Conservation (phyloP, 2,329 filamentous ascomycete genomes). For the Aspergillus ibericus region DNA sequence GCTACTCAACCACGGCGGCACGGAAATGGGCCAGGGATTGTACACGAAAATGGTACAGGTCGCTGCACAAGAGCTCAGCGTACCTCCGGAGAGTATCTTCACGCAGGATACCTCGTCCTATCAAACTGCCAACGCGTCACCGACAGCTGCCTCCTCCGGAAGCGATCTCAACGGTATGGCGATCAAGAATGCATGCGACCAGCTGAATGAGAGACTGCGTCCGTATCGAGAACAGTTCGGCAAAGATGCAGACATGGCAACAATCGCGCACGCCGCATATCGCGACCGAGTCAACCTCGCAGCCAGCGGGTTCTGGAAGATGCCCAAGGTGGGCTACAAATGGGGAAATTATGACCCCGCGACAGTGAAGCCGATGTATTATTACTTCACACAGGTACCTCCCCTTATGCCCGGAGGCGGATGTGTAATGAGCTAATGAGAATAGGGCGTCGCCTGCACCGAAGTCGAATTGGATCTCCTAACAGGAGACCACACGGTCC, state of each 20-base stretch:
- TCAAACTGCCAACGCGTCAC: slow-evolving; percentile 25
- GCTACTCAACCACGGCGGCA: slow-evolving; percentile 26
- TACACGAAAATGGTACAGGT: slow-evolving; percentile 29
- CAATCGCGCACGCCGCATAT: slow-evolving; percentile 87
- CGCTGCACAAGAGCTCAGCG: slow-evolving; percentile 23
- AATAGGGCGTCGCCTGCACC: slow-evolving; percentile 69
- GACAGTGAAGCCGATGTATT: slow-evolving; percentile 77
- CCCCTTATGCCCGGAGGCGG: too few relatives aligned
- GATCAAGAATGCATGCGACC: slow-evolving; percentile 52
- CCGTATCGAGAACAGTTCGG: slow-evolving; percentile 79
- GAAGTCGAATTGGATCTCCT: slow-evolving; percentile 92
- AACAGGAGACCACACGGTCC: slow-evolving; percentile 88
- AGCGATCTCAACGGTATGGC: slow-evolving; percentile 29
- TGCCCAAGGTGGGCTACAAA: slow-evolving; percentile 90
- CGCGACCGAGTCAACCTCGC: slow-evolving; percentile 93
- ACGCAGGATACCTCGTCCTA: slow-evolving; percentile 24
- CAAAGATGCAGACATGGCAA: slow-evolving; percentile 73
- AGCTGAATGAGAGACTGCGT: slow-evolving; percentile 68
- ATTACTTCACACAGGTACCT: slow-evolving; percentile 90
- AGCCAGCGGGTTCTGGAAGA: slow-evolving; percentile 95
- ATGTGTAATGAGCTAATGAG: too few relatives aligned
- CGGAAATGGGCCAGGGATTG: slow-evolving; percentile 29
- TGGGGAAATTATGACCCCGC: slow-evolving; percentile 68
- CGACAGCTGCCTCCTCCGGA: slow-evolving; percentile 26
- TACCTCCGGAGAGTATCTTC: slow-evolving; percentile 20